Conservation (phyloP, 768 basidiomycete species). For the Pholiota molesta region DNA sequence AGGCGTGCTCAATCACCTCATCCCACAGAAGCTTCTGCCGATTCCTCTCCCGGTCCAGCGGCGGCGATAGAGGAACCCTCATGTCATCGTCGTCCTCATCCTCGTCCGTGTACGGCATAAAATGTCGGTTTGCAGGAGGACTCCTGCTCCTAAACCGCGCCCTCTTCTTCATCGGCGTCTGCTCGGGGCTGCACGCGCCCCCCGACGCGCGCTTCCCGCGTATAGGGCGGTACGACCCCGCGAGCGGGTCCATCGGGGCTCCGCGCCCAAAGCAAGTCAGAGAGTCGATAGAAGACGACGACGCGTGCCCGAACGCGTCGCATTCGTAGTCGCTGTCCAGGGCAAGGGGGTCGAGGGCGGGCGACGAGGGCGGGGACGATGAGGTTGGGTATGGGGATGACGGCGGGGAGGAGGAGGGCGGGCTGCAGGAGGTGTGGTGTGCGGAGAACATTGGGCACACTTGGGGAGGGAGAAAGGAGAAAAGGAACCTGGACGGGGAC, state of each 20-base stretch:
- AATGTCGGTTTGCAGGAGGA: background rate
- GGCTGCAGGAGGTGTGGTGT: background rate
- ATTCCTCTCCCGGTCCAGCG: background rate
- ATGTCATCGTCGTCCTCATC: slow-evolving; percentile 1
- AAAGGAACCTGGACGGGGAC: background rate
- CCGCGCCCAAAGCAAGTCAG: background rate
- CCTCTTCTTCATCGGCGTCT: slow-evolving; percentile 22
- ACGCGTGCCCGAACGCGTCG: slow-evolving; percentile 3
- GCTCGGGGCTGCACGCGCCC: slow-evolving; percentile 34
- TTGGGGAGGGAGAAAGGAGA: background rate
- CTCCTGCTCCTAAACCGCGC: slow-evolving; percentile 20
- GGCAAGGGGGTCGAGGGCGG: background rate
- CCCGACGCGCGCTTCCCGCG: slow-evolving; percentile 25
- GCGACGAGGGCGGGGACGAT: slow-evolving; percentile 13
- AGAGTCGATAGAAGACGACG: background rate
- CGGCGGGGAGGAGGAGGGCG: slow-evolving; percentile 8
- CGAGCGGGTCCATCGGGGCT: slow-evolving; percentile 48
- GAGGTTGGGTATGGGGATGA: slow-evolving; percentile 1
- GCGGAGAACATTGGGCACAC: slow-evolving; percentile 3
- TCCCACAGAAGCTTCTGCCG: slow-evolving; percentile 21
- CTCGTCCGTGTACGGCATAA: background rate
- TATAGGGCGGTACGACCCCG: slow-evolving; percentile 56
- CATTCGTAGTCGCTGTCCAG: slow-evolving; percentile 6
- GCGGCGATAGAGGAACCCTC: background rate
- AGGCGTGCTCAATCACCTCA: slow-evolving; percentile 29